Conservation (phyloP, 805 yeast genomes). For the Candida suzukii region DNA sequence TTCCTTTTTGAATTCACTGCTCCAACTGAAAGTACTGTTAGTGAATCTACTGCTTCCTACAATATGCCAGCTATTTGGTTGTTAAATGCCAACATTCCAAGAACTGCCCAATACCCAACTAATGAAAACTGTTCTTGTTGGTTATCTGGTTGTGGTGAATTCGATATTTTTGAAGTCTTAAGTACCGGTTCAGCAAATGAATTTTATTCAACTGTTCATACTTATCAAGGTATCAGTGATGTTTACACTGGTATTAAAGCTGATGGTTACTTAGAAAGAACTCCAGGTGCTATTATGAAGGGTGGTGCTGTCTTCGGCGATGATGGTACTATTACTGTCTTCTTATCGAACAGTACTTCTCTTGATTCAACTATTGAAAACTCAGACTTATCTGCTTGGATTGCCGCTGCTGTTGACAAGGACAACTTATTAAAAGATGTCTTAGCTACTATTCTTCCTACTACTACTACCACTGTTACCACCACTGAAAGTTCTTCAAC, state of each 20-base stretch:
- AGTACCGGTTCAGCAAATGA: slow-evolving; percentile 48
- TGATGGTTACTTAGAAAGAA: slow-evolving; percentile 51
- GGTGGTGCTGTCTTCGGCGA: slow-evolving; percentile 70
- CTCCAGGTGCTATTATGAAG: slow-evolving; percentile 40
- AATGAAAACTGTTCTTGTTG: slow-evolving; percentile 66
- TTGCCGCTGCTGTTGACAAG: slow-evolving; percentile 19
- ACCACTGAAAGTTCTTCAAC: neutral
- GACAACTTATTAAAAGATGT: neutral
- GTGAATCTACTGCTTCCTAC: slow-evolving; percentile 30
- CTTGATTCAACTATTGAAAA: slow-evolving; percentile 39
- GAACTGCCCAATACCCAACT: slow-evolving; percentile 64
- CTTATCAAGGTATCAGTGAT: slow-evolving; percentile 63
- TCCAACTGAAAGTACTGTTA: slow-evolving; percentile 44
- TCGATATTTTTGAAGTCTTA: slow-evolving; percentile 69
- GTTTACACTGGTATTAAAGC: slow-evolving; percentile 54
- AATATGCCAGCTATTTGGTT: slow-evolving; percentile 77
- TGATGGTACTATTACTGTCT: slow-evolving; percentile 54
- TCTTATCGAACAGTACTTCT: slow-evolving; percentile 45
- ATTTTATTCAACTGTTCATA: slow-evolving; percentile 64
- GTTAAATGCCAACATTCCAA: slow-evolving; percentile 62
- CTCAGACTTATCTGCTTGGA: slow-evolving; percentile 38
- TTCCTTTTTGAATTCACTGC: slow-evolving; percentile 63
- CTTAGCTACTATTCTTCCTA: neutral
- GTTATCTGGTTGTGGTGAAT: slow-evolving; percentile 75
- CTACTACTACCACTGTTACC: neutral